These are phyloP conservation scores for Tricholoma bakamatsutake DNA, from an alignment of 768 basidiomycete species.

Conservation along the genomic window DNA sequence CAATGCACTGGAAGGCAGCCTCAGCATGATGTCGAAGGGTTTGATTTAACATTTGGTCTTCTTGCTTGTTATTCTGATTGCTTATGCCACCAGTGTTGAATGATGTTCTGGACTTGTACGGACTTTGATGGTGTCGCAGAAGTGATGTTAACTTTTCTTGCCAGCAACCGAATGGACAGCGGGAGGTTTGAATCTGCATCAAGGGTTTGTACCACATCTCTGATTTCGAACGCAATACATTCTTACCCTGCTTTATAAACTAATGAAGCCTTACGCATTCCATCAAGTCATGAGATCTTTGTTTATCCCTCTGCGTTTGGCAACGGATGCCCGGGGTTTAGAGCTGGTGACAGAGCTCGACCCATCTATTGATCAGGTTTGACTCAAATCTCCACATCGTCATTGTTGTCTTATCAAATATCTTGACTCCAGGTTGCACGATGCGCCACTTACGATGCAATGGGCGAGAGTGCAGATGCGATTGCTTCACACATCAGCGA, in stretches of 20 bases:
- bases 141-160: not conserved
- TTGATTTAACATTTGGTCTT: slow-evolving; percentile 10
- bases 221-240: not conserved
- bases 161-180: slow-evolving; percentile 80
- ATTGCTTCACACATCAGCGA: slow-evolving; percentile 37
- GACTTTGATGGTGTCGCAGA: slow-evolving; percentile 7
- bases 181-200: slow-evolving; percentile 73
- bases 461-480: slow-evolving; percentile 40
- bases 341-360: slow-evolving; percentile 69
- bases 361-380: slow-evolving; percentile 54
- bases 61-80: not conserved
- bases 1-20: slow-evolving; percentile 58
- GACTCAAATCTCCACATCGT: slow-evolving; percentile 7
- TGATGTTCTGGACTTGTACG: slow-evolving; percentile 77
- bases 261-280: slow-evolving; percentile 60
- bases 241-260: slow-evolving; percentile 3
- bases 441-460: slow-evolving; percentile 51
- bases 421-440: slow-evolving; percentile 45
- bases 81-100: slow-evolving; percentile 48
- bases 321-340: slow-evolving; percentile 61
- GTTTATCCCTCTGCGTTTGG: slow-evolving; percentile 61
- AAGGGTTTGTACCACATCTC: slow-evolving; percentile 29
- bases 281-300: slow-evolving; percentile 74
- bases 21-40: slow-evolving; percentile 72
- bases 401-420: not conserved